Evolutionary conservation across 2,329 filamentous ascomycete genomes (phyloP).

Genomic region (Colletotrichum phormii): DNA sequence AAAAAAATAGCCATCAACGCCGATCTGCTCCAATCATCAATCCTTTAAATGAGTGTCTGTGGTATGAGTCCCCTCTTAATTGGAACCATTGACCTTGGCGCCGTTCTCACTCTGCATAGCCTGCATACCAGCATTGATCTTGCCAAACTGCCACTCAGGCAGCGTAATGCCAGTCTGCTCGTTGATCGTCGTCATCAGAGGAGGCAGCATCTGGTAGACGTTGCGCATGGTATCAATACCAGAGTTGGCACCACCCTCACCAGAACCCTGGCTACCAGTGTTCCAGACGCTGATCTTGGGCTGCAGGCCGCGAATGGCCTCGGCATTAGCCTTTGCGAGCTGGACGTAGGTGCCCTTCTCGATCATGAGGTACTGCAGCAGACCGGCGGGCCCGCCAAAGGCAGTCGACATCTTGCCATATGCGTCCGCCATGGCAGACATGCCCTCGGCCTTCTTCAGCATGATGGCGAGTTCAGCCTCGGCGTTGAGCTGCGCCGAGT

Average conservation of each 20-base stretch:
- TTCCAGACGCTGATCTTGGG: conserved; percentile 95
- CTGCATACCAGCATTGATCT: conserved; percentile 49
- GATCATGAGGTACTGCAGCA: conserved; percentile 90
- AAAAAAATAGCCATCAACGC: conserved; percentile 19
- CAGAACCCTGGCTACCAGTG: conserved; percentile 69
- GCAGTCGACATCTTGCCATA: conserved; percentile 78
- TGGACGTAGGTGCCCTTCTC: conserved; percentile 83
- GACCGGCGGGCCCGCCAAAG: conserved; percentile 80
- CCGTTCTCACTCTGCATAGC: conserved; percentile 42
- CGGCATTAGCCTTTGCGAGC: conserved; percentile 82
- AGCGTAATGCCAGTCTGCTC: conserved; percentile 88
- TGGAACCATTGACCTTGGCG: conserved; percentile 18
- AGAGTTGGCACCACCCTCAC: conserved; percentile 50
- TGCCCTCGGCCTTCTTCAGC: conserved; percentile 81
- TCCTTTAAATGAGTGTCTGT: neutral
- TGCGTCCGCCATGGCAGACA: conserved; percentile 82
- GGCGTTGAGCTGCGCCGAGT: conserved; percentile 59
- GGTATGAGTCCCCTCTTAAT: neutral
- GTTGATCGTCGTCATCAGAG: conserved; percentile 85
- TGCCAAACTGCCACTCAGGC: conserved; percentile 79
- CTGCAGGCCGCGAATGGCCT: conserved; percentile 79
- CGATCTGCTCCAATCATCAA: neutral
- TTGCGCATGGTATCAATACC: conserved; percentile 78
- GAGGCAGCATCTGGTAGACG: conserved; percentile 86
- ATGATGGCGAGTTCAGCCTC: conserved; percentile 70